A percentile compares a stretch with the other conserved stretches of the same genome.
These are phyloP conservation scores for Naganishia onofrii DNA, from an alignment of 768 basidiomycete genomes.

Conservation along the genomic window DNA sequence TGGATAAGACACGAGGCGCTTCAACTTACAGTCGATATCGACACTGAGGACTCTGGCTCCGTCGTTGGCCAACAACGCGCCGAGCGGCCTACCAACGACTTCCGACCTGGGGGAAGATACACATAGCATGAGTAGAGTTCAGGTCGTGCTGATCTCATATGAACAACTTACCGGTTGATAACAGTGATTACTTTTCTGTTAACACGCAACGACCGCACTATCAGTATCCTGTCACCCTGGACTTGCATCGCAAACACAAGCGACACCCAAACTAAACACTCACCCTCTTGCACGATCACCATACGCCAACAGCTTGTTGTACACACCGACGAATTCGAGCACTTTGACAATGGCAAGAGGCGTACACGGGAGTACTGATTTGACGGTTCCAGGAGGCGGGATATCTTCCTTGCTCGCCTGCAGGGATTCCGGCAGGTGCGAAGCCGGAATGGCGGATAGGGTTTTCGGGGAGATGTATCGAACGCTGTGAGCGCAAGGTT, in stretches of 20 bases:
- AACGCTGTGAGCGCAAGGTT: conserved; percentile 60
- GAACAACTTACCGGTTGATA: conserved; percentile 70
- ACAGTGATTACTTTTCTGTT: conserved; percentile 90
- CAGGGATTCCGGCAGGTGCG: conserved; percentile 41
- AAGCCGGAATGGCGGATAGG: conserved; percentile 44
- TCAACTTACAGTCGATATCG: conserved; percentile 73
- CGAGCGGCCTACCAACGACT: conserved; percentile 95
- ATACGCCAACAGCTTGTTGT: conserved; percentile 86
- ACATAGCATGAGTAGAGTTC: no score
- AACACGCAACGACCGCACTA: background rate
- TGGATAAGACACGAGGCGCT: background rate
- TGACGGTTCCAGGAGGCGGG: conserved; percentile 80
- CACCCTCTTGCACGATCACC: conserved; percentile 72
- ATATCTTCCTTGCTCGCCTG: conserved; percentile 54
- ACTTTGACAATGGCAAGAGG: conserved; percentile 95
- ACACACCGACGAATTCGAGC: conserved; percentile 84
- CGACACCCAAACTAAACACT: conserved; percentile 9
- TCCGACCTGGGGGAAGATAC: conserved; percentile 64
- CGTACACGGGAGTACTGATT: conserved; percentile 95
- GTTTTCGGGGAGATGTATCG: conserved; percentile 66
- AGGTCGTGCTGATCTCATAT: no score
- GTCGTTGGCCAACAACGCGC: conserved; percentile 90
- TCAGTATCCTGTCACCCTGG: no score
- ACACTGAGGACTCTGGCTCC: conserved; percentile 92
- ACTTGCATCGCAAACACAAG: no score